Evolutionary conservation across 441 rosid genomes (phyloP).

Genomic region (Pelargonium fulgidum): DNA sequence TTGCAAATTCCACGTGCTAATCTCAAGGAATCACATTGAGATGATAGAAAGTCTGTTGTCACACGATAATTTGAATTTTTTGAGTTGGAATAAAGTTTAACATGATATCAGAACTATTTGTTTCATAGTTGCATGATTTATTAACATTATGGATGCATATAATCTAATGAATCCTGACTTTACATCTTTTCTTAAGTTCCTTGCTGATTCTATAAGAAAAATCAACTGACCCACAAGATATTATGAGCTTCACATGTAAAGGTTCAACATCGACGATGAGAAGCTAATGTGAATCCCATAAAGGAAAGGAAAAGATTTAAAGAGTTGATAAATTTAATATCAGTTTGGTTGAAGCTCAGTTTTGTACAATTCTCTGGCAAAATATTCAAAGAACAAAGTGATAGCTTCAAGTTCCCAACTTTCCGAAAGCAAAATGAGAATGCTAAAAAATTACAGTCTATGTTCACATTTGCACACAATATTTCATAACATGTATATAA

Average conservation of each 20-base stretch:
- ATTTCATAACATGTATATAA: too few species aligned
- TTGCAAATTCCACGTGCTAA: not conserved
- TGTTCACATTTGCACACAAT: too few species aligned
- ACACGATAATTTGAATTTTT: too few species aligned
- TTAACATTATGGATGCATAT: not conserved
- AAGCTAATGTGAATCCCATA: slow-evolving; percentile 18
- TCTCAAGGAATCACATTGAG: not conserved
- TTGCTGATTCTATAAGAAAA: too few species aligned
- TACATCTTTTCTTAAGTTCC: too few species aligned
- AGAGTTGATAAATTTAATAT: not conserved
- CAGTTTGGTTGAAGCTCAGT: not conserved
- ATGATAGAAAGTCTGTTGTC: too few species aligned
- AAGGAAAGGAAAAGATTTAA: not conserved
- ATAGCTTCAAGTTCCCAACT: not conserved
- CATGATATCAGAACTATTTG: too few species aligned
- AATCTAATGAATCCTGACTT: too few species aligned
- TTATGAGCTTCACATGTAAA: slow-evolving; percentile 33
- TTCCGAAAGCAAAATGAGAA: not conserved
- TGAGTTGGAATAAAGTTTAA: too few species aligned
- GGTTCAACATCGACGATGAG: slow-evolving; percentile 17
- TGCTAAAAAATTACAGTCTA: too few species aligned
- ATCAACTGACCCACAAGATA: slow-evolving; percentile 22
- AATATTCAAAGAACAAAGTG: slow-evolving; percentile 2
- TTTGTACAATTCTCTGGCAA: not conserved
- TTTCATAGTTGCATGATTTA: not conserved